A percentile compares a stretch with the other conserved stretches of the same genome.
phyloP scores from a whole-genome alignment of 2,329 filamentous ascomycete species.

The Aspergillus aculeatinus region DNA sequence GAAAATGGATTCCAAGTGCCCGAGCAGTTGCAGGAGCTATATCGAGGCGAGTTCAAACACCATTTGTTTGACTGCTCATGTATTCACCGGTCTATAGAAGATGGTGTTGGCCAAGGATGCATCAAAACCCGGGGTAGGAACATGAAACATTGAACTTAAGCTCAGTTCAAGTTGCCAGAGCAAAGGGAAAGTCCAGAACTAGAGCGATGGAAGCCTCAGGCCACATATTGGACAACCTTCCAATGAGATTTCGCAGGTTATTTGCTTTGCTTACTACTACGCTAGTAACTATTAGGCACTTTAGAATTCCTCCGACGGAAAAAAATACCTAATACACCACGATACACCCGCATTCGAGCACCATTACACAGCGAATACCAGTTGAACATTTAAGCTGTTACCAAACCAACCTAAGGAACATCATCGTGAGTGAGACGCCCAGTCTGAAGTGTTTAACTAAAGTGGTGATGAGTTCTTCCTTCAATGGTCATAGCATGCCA shows the following conservation, averaged over 20 bases:
- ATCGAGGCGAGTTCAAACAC: neutral
- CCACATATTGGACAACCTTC: neutral
- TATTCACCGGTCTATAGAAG: neutral
- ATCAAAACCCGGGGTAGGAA: neutral
- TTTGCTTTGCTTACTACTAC: neutral
- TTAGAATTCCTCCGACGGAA: neutral
- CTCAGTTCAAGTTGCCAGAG: neutral
- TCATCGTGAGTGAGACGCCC: no score
- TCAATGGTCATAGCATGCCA: no score
- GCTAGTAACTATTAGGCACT: no score
- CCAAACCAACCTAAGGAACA: no score
- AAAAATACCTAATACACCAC: no score
- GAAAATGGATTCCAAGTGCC: neutral
- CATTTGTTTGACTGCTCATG: neutral
- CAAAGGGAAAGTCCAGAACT: neutral
- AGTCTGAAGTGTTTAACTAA: no score
- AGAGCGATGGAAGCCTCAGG: neutral
- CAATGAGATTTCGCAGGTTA: neutral
- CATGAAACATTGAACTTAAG: neutral
- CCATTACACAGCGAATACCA: no score
- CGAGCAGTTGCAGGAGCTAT: neutral
- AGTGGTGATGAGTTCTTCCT: no score
- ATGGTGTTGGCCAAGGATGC: neutral
- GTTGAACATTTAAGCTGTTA: no score
- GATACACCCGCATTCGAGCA: no score